Percentiles rank a stretch among this genome's conserved stretches.
Conservation (phyloP, 108 stramenopile genomes). For the Poteriospumella lacustris region DNA sequence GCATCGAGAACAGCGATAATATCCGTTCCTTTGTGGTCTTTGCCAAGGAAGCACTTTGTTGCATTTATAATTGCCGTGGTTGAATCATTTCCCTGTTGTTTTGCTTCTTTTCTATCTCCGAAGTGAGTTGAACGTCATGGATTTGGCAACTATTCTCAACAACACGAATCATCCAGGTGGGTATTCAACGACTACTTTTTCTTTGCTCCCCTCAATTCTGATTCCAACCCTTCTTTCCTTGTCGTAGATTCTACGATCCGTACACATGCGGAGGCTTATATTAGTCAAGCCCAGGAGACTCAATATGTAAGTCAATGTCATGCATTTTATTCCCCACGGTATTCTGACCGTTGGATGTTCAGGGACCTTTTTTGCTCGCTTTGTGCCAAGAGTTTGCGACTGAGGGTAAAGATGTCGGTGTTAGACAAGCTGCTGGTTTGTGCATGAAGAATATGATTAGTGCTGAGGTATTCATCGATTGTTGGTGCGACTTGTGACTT, state of each 20-base stretch:
- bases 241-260: constrained; percentile 1
- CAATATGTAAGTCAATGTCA: constrained; percentile 21
- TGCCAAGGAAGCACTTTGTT: neutral
- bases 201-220: neutral
- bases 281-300: constrained; percentile 18
- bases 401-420: constrained; percentile 53
- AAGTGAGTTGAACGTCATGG: neutral
- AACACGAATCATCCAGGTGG: constrained; percentile 10
- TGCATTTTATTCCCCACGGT: neutral
- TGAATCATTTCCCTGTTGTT: neutral
- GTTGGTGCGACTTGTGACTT: neutral
- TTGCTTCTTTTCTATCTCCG: neutral
- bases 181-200: neutral
- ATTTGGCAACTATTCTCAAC: neutral
- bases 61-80: neutral
- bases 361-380: constrained; percentile 48
- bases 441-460: constrained; percentile 73
- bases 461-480: neutral
- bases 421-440: constrained; percentile 71
- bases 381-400: constrained; percentile 61
- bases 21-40: neutral
- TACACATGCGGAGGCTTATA: constrained; percentile 1
- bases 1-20: neutral
- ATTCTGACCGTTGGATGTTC: neutral
- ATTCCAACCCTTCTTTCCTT: neutral